Conservation (phyloP, 73 alveolate genomes). For the Uronychia binucleata region DNA sequence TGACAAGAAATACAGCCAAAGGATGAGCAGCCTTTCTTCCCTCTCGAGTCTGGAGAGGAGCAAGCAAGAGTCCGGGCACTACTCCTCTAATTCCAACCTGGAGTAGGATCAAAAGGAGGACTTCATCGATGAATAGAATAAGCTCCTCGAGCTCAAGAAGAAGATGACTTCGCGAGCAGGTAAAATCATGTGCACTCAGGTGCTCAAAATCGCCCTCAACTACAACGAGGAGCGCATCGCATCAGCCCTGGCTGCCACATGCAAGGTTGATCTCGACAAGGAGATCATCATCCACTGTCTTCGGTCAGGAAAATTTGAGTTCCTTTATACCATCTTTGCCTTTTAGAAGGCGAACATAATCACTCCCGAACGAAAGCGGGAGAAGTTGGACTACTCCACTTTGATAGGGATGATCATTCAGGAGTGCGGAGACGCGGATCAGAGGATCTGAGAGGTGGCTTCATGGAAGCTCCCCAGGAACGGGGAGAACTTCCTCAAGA, state of each 20-base stretch:
- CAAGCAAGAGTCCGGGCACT: not conserved
- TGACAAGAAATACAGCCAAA: not conserved
- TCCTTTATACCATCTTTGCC: conserved; percentile 26
- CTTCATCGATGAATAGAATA: not conserved
- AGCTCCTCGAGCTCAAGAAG: not conserved
- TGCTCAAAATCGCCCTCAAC: conserved; percentile 54
- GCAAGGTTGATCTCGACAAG: conserved; percentile 15
- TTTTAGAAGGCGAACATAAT: conserved; percentile 1
- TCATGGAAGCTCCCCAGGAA: conserved; percentile 44
- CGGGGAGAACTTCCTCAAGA: conserved; percentile 25
- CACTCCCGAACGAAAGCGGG: not conserved
- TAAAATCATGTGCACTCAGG: conserved; percentile 22
- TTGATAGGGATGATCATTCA: conserved; percentile 6
- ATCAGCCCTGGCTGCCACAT: conserved; percentile 34
- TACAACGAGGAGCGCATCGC: conserved; percentile 55
- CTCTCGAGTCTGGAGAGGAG: not conserved
- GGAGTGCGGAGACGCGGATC: conserved; percentile 39
- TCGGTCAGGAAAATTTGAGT: conserved; percentile 5
- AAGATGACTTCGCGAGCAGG: not conserved
- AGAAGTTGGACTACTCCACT: not conserved
- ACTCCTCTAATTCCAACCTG: not conserved
- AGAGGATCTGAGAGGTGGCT: conserved; percentile 45
- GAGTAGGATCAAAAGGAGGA: not conserved
- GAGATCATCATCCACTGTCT: conserved; percentile 14
- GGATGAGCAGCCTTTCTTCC: not conserved